These are phyloP conservation scores for Arabidopsis hybrid DNA, from an alignment of 441 rosid genomes.

Conservation along the genomic window DNA sequence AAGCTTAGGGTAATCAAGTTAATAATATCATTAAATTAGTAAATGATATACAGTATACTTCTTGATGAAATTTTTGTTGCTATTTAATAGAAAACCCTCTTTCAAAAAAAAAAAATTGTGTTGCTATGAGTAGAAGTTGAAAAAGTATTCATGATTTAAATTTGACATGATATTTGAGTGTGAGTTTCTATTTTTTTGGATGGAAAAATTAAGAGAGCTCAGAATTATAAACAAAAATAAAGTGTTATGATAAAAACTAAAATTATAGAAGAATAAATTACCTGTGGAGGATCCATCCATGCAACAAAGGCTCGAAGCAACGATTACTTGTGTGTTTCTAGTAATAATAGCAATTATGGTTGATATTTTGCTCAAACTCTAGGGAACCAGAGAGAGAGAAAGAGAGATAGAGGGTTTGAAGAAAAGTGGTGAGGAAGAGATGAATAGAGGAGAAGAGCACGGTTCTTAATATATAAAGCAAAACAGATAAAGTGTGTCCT, in stretches of 20 bases:
- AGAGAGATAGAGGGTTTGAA: neutral
- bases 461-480: constrained; percentile 42
- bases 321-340: constrained; percentile 1
- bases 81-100: no score
- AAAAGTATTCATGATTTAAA: no score
- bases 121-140: neutral
- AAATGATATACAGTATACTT: neutral
- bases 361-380: constrained; percentile 17
- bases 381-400: constrained; percentile 3
- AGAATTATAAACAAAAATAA: neutral
- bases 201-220: constrained; percentile 10
- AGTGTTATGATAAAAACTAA: neutral
- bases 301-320: constrained; percentile 33
- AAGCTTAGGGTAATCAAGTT: constrained; percentile 14
- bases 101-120: no score
- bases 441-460: constrained; percentile 36
- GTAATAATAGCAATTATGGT: constrained; percentile 14
- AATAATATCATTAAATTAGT: constrained; percentile 1
- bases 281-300: constrained; percentile 47
- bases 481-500: constrained; percentile 32
- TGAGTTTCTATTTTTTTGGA: no score
- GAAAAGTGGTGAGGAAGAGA: constrained; percentile 30
- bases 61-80: neutral
- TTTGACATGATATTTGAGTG: no score
- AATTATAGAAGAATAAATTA: constrained; percentile 9